A percentile compares a stretch with the other conserved stretches of the same genome.
Conservation (phyloP, 129 eudicot species). For the Artemisia tridentata region DNA sequence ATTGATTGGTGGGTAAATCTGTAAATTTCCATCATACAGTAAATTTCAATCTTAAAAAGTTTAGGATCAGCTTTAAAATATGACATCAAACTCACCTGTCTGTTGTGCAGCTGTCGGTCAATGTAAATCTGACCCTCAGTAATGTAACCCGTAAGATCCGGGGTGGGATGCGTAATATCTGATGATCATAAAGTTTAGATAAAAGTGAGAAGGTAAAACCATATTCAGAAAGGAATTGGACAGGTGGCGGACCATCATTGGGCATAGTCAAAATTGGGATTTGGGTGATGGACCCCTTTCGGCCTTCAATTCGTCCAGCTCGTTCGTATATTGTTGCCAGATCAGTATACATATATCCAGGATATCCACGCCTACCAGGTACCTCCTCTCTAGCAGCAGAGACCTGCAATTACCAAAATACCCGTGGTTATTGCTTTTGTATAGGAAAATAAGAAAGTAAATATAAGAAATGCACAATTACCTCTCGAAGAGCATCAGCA, state of each 20-base stretch:
- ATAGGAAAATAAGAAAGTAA: neutral
- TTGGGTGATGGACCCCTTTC: slow-evolving; percentile 94
- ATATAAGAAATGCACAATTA: slow-evolving; percentile 19
- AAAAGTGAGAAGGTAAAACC: neutral
- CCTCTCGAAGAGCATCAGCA: slow-evolving; percentile 99
- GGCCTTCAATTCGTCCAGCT: slow-evolving; percentile 97
- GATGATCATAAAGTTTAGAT: slow-evolving; percentile 21
- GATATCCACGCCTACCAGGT: slow-evolving; percentile 99
- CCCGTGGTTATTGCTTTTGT: neutral
- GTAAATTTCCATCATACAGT: slow-evolving; percentile 28
- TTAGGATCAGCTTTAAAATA: neutral
- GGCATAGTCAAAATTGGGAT: slow-evolving; percentile 97
- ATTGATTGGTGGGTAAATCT: slow-evolving; percentile 97
- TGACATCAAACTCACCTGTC: slow-evolving; percentile 55
- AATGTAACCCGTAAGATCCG: slow-evolving; percentile 99
- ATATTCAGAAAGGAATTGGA: neutral
- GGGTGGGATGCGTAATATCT: slow-evolving; percentile 99
- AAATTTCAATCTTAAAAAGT: neutral
- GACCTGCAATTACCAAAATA: slow-evolving; percentile 44
- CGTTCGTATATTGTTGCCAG: slow-evolving; percentile 96
- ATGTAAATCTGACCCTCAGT: slow-evolving; percentile 98
- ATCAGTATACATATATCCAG: slow-evolving; percentile 99
- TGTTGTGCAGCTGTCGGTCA: slow-evolving; percentile 90
- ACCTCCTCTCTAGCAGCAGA: slow-evolving; percentile 99
- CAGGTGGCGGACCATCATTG: slow-evolving; percentile 60